Evolutionary conservation across 192 early-diverging fungal genomes (phyloP).

Genomic region (Coemansia sp.): DNA sequence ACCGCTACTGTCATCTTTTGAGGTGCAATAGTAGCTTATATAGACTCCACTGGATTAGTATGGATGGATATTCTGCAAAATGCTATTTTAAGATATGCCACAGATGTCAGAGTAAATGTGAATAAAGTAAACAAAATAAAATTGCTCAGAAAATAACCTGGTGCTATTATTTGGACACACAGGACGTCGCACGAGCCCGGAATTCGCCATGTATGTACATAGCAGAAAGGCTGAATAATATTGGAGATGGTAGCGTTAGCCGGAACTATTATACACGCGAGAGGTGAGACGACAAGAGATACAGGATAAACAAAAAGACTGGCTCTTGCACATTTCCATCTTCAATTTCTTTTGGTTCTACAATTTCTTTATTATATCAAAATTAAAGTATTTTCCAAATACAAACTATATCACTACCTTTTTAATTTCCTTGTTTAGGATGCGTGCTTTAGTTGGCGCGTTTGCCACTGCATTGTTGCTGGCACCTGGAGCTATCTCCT

Average conservation of each 20-base stretch:
- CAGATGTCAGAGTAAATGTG: neutral
- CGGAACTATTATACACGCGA: neutral
- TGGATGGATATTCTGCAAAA: neutral
- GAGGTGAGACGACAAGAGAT: neutral
- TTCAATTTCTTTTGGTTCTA: neutral
- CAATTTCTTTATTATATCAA: neutral
- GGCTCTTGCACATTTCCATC: neutral
- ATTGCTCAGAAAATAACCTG: neutral
- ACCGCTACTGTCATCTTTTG: neutral
- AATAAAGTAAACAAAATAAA: neutral
- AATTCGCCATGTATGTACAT: neutral
- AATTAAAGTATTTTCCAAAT: neutral
- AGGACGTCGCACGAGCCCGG: neutral
- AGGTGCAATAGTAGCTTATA: neutral
- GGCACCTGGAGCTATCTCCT: neutral
- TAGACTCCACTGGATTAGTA: neutral
- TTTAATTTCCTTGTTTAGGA: neutral
- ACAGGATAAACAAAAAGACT: neutral
- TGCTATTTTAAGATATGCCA: neutral
- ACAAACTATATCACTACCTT: neutral
- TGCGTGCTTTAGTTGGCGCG: slow-evolving; percentile 9
- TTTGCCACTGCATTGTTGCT: slow-evolving; percentile 8
- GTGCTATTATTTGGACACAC: slow-evolving; percentile 1
- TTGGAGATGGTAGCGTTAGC: neutral
- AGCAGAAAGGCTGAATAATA: neutral